These are phyloP conservation scores for Cyclotella kingstonii DNA, from an alignment of 108 stramenopile genomes.

Conservation along the genomic window DNA sequence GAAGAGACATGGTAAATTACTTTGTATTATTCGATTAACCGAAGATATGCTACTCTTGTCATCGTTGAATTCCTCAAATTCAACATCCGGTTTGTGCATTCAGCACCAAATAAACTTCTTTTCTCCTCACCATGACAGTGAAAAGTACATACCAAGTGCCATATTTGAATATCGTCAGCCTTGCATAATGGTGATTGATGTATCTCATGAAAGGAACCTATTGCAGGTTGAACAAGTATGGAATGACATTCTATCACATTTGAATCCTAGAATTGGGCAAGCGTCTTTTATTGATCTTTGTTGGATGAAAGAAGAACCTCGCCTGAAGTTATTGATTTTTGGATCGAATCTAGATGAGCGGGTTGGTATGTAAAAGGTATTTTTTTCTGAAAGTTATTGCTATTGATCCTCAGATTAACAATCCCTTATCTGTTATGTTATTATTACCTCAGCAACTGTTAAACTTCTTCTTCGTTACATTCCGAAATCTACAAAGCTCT, in stretches of 20 bases:
- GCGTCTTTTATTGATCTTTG: constrained; percentile 38
- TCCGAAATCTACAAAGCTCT: constrained; percentile 34
- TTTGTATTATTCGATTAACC: constrained; percentile 31
- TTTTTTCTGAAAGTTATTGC: neutral
- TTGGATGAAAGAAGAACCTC: constrained; percentile 30
- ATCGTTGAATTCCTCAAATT: constrained; percentile 4
- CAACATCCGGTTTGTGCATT: constrained; percentile 26
- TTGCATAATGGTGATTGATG: constrained; percentile 29
- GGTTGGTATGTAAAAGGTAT: constrained; percentile 20
- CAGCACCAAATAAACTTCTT: constrained; percentile 33
- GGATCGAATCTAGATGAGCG: constrained; percentile 40
- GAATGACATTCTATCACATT: constrained; percentile 24
- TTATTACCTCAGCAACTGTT: constrained; percentile 14
- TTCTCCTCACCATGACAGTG: neutral
- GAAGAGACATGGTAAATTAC: constrained; percentile 24
- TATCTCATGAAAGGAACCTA: constrained; percentile 5
- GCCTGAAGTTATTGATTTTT: constrained; percentile 36
- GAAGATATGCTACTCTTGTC: constrained; percentile 16
- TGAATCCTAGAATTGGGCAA: constrained; percentile 27
- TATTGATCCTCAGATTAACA: neutral
- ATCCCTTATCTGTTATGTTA: neutral
- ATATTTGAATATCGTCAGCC: constrained; percentile 44
- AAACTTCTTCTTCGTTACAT: constrained; percentile 30
- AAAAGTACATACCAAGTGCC: constrained; percentile 17
- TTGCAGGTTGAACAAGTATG: constrained; percentile 20